Conservation (phyloP, 2,329 filamentous ascomycete genomes). For the Ascochyta pisi region DNA sequence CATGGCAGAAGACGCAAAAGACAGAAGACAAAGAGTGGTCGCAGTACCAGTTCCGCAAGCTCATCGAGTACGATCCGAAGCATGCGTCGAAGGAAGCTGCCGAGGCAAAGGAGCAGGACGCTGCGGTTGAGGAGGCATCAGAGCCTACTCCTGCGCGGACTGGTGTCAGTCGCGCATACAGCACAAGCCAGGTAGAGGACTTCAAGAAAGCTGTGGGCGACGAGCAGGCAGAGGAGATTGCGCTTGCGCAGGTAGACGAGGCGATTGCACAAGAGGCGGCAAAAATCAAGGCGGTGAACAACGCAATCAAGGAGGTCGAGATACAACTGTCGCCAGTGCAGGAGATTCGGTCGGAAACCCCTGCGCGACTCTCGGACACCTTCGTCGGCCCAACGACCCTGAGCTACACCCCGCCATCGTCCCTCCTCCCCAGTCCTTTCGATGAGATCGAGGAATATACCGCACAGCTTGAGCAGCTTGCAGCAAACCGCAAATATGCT, state of each 20-base stretch:
- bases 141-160: constrained; percentile 39
- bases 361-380: constrained; percentile 40
- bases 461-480: constrained; percentile 77
- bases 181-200: constrained; percentile 65
- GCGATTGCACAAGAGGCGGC: constrained; percentile 81
- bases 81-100: constrained; percentile 48
- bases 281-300: constrained; percentile 60
- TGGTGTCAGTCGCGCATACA: constrained; percentile 58
- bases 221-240: constrained; percentile 58
- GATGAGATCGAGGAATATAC: constrained; percentile 75
- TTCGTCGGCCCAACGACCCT: constrained; percentile 36
- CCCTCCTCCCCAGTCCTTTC: constrained; percentile 65
- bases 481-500: constrained; percentile 74
- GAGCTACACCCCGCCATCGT: constrained; percentile 48
- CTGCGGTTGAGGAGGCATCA: constrained; percentile 38
- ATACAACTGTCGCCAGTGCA: constrained; percentile 40
- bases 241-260: constrained; percentile 82
- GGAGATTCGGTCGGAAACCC: constrained; percentile 41
- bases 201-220: constrained; percentile 62
- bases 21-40: constrained; percentile 84
- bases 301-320: constrained; percentile 45
- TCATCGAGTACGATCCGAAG: constrained; percentile 83
- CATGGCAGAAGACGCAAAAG: constrained; percentile 79
- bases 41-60: constrained; percentile 86
- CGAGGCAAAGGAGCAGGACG: constrained; percentile 47